A percentile compares a stretch with the other conserved stretches of the same genome.
Conservation (phyloP, 208 protist species). For the Leishmania arabica region DNA sequence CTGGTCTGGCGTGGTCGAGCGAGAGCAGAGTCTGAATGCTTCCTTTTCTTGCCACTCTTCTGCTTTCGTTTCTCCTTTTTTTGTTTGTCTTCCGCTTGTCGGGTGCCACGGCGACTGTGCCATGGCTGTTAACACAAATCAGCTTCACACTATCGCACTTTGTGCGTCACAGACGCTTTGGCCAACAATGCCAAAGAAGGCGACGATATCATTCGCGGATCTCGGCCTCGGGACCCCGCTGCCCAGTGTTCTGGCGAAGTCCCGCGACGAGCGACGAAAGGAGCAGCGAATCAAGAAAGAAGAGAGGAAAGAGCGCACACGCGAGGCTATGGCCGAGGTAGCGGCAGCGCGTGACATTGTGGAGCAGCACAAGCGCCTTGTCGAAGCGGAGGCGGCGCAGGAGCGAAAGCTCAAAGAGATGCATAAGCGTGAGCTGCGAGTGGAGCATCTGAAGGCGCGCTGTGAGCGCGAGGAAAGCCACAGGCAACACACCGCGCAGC, state of each 20-base stretch:
- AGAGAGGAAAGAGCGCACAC: slow-evolving; percentile 60
- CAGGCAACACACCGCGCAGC: slow-evolving; percentile 34
- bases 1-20: neutral
- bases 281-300: slow-evolving; percentile 75
- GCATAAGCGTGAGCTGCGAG: slow-evolving; percentile 62
- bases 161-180: neutral
- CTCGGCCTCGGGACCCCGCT: slow-evolving; percentile 78
- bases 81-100: slow-evolving; percentile 11
- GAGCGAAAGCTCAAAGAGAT: slow-evolving; percentile 60
- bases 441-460: slow-evolving; percentile 53
- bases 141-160: neutral
- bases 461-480: slow-evolving; percentile 58
- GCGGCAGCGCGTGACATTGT: slow-evolving; percentile 46
- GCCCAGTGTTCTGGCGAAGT: slow-evolving; percentile 62
- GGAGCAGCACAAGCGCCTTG: slow-evolving; percentile 67
- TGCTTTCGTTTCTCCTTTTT: slow-evolving; percentile 9
- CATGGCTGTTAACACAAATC: neutral
- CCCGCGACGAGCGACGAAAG: slow-evolving; percentile 50
- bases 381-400: slow-evolving; percentile 45
- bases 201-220: slow-evolving; percentile 74
- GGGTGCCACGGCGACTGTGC: neutral
- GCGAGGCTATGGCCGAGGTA: slow-evolving; percentile 60
- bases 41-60: slow-evolving; percentile 10
- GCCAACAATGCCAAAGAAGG: slow-evolving; percentile 48
- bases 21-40: neutral